Conservation (phyloP, 2,329 filamentous ascomycete species). For the Venturiaceae sp. region DNA sequence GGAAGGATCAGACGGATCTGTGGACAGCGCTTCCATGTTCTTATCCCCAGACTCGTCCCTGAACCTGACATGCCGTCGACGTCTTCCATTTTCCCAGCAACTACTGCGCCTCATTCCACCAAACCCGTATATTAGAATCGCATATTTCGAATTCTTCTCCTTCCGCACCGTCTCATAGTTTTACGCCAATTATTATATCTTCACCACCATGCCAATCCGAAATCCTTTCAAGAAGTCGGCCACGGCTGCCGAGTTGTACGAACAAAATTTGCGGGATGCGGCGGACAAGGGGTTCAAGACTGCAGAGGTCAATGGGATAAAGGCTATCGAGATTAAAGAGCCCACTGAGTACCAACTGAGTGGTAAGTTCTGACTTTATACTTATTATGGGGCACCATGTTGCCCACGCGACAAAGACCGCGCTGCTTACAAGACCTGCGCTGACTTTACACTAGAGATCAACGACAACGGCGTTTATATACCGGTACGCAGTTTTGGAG, state of each 20-base stretch:
- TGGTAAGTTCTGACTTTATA: slow-evolving; percentile 27
- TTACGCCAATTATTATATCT: too few species aligned
- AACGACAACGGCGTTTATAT: slow-evolving; percentile 93
- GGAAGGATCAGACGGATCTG: not conserved
- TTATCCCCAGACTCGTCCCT: not conserved
- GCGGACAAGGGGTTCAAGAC: slow-evolving; percentile 23
- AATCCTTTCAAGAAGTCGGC: slow-evolving; percentile 5
- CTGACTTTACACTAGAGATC: slow-evolving; percentile 54
- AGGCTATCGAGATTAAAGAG: slow-evolving; percentile 33
- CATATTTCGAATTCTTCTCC: not conserved
- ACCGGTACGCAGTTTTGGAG: slow-evolving; percentile 50
- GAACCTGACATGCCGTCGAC: not conserved
- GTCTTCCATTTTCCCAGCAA: not conserved
- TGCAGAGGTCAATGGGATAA: slow-evolving; percentile 23
- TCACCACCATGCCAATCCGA: slow-evolving; percentile 2
- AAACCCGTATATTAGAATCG: too few species aligned
- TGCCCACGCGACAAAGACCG: not conserved
- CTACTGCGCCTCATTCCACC: not conserved
- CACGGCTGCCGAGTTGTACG: slow-evolving; percentile 17
- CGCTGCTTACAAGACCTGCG: not conserved
- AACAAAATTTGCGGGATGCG: slow-evolving; percentile 13
- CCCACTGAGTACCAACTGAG: slow-evolving; percentile 43
- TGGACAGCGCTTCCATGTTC: not conserved
- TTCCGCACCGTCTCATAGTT: too few species aligned
- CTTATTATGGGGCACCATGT: not conserved